Base-by-base conservation (phyloP, 805 yeast species). In the Yamadazyma paraphyllophila region DNA sequence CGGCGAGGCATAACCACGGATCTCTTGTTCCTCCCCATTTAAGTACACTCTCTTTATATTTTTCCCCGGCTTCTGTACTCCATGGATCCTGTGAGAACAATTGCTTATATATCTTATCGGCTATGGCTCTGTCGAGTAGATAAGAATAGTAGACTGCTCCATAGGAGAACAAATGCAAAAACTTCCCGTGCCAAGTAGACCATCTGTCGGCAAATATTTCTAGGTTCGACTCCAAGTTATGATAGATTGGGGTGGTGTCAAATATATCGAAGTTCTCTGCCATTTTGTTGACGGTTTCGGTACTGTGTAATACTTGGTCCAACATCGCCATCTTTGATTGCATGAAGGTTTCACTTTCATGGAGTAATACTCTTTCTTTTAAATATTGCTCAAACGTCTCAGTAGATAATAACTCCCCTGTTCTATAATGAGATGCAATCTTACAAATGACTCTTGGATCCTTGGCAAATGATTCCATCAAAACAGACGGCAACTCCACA, bases 91-190 rank as follows among this genome's bases (percentile, higher is more conserved):
- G 56, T 2, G 65, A 70, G 61, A 94, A 94, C 33, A 92, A 67
- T 39, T 78, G 81, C 9, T 76, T 73, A 91, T 96, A 94, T 2
- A 92, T 77, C 57, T 82, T 82, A 20, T 89, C 80, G 0, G 98
- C 97, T 51, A 94, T 87, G 6, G 96, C 97, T 33, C 97, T 69
- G 65, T 94, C 99, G 45, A 94, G 77, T 42, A 94, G 65, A 61
- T 94, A 94, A 26, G 96, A 86, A 66, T 94, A 94, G 60, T 94
- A 94, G 0, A 91, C 87, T 0, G 97, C 88, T 1, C 98, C 98
- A 59, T 94, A 94, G 0, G 96, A 89, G 54, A 85, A 87, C 34
- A 94, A 67, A 60, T 94, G 99, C 1, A 97, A 96, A 65, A 94
- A 91, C 59, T 84, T 88, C 1, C 96, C 97, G 46, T 88, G 95